Evolutionary conservation across 768 basidiomycete genomes (phyloP), one percentile per base, ranked within the genome.

Genomic region (Leucocoprinus birnbaumii): DNA sequence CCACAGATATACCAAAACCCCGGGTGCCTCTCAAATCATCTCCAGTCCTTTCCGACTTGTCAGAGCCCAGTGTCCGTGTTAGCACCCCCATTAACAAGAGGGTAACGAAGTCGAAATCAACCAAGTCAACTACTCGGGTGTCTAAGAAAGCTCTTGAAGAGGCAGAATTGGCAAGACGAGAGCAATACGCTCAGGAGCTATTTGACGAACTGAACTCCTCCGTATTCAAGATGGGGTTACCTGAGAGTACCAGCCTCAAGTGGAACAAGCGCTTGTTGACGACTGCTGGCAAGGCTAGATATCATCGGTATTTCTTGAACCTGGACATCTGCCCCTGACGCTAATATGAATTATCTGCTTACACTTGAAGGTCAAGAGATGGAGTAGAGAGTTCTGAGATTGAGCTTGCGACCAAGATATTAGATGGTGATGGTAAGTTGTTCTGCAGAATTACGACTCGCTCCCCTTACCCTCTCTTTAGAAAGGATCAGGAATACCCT

Each of bases 401-500:
- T 53, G 84, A 91, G 62, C 72, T 95, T n/a, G 88, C 91, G 3
- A 78, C 80, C 44, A 95, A 94, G 66, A 85, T 95, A 25, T 67
- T 94, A 56, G 89, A 90, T 58, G 81, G 79, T 48, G 80, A 89
- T 60, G 89, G 91, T 90, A 54, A 55, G 31, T 24, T 11, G 13
- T 53, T 27, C 24, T 38, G 16, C 4, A 31, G 38, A 38, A 6
- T n/a, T 4, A n/a, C n/a, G 13, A 38, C n/a, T 16, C 9, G n/a
- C 14, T 38, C 11, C 8, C n/a, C 18, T 19, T 27, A 34, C 19
- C 11, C 19, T 25, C 45, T 25, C 26, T 49, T 2, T 55, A 94
- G 92, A 90, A 51, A 82, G 91, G 37, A 87, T 94, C 47, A 76
- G 86, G 34, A 86, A 87, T 62, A 94, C 92, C 1, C 71, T 95